Evolutionary conservation across 371 early-diverging fungal species (phyloP).

Genomic region (Aphelidium insulamus): DNA sequence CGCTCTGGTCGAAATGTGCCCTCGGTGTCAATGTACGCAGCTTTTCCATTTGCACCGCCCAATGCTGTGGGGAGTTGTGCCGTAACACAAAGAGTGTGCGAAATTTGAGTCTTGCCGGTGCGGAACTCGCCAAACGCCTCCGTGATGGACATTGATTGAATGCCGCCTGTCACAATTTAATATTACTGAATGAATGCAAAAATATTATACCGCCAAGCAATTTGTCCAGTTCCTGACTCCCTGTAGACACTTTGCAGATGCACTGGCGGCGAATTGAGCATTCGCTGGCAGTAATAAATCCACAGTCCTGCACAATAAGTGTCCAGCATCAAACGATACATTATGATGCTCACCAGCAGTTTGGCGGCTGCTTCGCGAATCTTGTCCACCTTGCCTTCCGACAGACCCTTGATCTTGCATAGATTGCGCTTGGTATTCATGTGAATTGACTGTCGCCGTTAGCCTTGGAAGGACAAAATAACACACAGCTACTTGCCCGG

Average conservation of each 20-base stretch:
- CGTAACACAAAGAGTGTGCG: slow-evolving; percentile 50
- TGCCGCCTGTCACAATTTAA: slow-evolving; percentile 29
- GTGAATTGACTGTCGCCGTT: slow-evolving; percentile 44
- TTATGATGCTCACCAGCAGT: slow-evolving; percentile 9
- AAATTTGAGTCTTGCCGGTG: slow-evolving; percentile 61
- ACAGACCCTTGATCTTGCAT: slow-evolving; percentile 49
- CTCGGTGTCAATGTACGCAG: slow-evolving; percentile 64
- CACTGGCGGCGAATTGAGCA: slow-evolving; percentile 51
- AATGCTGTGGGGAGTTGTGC: slow-evolving; percentile 33
- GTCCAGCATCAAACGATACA: background rate
- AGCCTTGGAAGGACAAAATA: background rate
- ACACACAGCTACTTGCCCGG: slow-evolving; percentile 11
- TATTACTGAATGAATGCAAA: slow-evolving; percentile 1
- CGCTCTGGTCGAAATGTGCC: slow-evolving; percentile 61
- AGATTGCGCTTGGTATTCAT: slow-evolving; percentile 51
- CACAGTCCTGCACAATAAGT: slow-evolving; percentile 1
- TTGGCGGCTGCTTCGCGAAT: slow-evolving; percentile 48
- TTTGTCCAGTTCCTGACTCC: slow-evolving; percentile 68
- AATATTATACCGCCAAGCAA: slow-evolving; percentile 47
- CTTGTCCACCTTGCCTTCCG: slow-evolving; percentile 74
- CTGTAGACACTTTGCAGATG: slow-evolving; percentile 63
- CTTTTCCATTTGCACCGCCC: slow-evolving; percentile 47
- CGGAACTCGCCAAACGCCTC: slow-evolving; percentile 60
- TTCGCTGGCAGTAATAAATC: slow-evolving; percentile 56
- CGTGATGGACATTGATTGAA: slow-evolving; percentile 75